Evolutionary conservation across 371 early-diverging fungal genomes (phyloP).

Genomic region (Mucor lusitanicus): DNA sequence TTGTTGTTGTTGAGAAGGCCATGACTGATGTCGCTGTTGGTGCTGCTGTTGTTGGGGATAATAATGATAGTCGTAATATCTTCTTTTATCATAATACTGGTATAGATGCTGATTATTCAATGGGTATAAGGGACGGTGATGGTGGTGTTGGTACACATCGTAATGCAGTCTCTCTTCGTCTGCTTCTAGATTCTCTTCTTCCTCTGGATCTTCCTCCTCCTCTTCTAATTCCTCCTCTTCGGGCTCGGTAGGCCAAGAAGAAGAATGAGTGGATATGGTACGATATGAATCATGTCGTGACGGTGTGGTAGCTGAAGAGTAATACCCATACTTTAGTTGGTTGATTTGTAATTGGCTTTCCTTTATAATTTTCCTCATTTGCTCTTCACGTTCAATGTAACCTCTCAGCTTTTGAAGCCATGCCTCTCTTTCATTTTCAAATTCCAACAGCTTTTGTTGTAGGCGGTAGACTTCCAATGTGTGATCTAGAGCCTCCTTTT

Average conservation of each 20-base stretch:
- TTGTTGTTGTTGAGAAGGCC: background rate
- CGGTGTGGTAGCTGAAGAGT: background rate
- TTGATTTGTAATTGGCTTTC: constrained; percentile 16
- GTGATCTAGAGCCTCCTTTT: background rate
- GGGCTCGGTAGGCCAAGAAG: constrained; percentile 1
- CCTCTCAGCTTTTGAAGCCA: constrained; percentile 16
- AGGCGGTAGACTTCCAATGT: constrained; percentile 6
- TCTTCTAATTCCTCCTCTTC: background rate
- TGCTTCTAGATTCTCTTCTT: constrained; percentile 1
- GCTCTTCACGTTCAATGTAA: constrained; percentile 19
- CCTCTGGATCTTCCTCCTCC: background rate
- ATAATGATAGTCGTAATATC: background rate
- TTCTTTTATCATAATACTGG: background rate
- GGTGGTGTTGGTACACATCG: background rate
- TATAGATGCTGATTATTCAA: background rate
- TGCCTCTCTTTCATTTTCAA: constrained; percentile 15
- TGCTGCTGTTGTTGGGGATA: background rate
- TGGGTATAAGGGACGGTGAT: background rate
- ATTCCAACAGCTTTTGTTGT: constrained; percentile 11
- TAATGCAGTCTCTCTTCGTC: background rate
- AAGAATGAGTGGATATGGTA: constrained; percentile 9
- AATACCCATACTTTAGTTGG: constrained; percentile 3
- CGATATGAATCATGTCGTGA: constrained; percentile 6
- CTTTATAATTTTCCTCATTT: constrained; percentile 18
- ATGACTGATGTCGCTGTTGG: background rate